These are phyloP conservation scores for Thermoascus crustaceus DNA, from an alignment of 2,329 filamentous ascomycete genomes.

Conservation along the genomic window DNA sequence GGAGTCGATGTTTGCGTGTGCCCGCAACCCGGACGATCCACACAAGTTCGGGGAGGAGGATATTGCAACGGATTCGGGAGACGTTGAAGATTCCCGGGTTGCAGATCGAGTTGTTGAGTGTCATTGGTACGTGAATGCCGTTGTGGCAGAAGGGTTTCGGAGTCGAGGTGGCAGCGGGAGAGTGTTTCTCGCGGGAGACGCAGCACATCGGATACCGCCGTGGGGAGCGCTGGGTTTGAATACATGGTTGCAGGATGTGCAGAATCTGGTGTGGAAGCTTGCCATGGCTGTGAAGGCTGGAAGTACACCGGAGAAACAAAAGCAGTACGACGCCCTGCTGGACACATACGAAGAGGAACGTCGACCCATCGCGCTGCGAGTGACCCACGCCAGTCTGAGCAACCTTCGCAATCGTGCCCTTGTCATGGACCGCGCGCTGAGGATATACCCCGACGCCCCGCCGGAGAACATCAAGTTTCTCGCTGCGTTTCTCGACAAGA, in stretches of 20 bases:
- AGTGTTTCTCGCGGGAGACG: slow-evolving; percentile 31
- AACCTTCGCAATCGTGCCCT: slow-evolving; percentile 21
- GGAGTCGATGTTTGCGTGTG: slow-evolving; percentile 28
- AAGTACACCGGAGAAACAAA: background rate
- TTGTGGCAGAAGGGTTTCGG: slow-evolving; percentile 20
- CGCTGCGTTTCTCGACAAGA: slow-evolving; percentile 17
- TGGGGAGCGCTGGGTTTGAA: slow-evolving; percentile 31
- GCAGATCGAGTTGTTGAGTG: slow-evolving; percentile 19
- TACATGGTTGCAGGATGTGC: slow-evolving; percentile 30
- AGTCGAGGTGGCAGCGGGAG: slow-evolving; percentile 15
- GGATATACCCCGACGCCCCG: slow-evolving; percentile 16
- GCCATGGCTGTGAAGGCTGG: slow-evolving; percentile 17
- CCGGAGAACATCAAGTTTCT: slow-evolving; percentile 16
- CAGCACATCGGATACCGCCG: slow-evolving; percentile 30
- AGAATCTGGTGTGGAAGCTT: slow-evolving; percentile 34
- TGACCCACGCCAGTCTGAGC: slow-evolving; percentile 18
- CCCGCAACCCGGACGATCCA: slow-evolving; percentile 15
- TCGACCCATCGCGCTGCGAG: slow-evolving; percentile 24
- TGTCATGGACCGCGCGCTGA: slow-evolving; percentile 25
- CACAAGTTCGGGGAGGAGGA: slow-evolving; percentile 15
- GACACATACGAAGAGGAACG: slow-evolving; percentile 28
- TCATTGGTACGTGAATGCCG: slow-evolving; percentile 26
- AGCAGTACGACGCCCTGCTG: slow-evolving; percentile 16
- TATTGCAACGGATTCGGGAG: slow-evolving; percentile 17
- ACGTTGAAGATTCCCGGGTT: slow-evolving; percentile 24